These are phyloP conservation scores for Dysphania ambrosioides DNA, from an alignment of 148 eudicot genomes.

Conservation along the genomic window DNA sequence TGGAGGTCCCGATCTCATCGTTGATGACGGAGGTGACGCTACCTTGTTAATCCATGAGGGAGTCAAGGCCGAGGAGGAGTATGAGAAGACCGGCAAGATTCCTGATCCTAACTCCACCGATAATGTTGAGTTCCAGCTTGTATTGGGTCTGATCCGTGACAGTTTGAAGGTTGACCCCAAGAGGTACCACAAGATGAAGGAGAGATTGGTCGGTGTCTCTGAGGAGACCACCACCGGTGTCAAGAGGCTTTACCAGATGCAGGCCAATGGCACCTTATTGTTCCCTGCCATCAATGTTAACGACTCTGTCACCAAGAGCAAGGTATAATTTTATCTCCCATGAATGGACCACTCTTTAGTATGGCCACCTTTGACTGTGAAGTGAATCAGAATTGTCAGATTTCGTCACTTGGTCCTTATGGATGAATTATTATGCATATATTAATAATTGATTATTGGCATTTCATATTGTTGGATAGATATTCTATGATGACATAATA, in stretches of 20 bases:
- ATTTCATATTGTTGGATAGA: too few species aligned
- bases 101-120: slow-evolving; percentile 81
- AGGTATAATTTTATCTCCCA: slow-evolving; percentile 40
- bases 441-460: too few species aligned
- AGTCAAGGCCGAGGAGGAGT: slow-evolving; percentile 92
- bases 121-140: slow-evolving; percentile 86
- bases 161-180: slow-evolving; percentile 74
- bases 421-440: too few species aligned
- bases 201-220: slow-evolving; percentile 83
- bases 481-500: too few species aligned
- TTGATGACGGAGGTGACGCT: slow-evolving; percentile 94
- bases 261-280: slow-evolving; percentile 60
- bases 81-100: slow-evolving; percentile 48
- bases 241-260: slow-evolving; percentile 99
- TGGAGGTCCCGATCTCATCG: slow-evolving; percentile 92
- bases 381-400: too few species aligned
- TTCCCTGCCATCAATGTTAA: slow-evolving; percentile 98
- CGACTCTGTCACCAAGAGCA: slow-evolving; percentile 99
- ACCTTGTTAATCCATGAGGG: slow-evolving; percentile 94
- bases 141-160: slow-evolving; percentile 62
- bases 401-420: too few species aligned
- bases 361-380: too few species aligned
- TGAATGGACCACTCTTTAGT: too few species aligned
- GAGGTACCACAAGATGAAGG: slow-evolving; percentile 81
- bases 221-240: slow-evolving; percentile 99